Conservation (phyloP, 2,329 filamentous ascomycete genomes). For the Calonectria leucothoes region DNA sequence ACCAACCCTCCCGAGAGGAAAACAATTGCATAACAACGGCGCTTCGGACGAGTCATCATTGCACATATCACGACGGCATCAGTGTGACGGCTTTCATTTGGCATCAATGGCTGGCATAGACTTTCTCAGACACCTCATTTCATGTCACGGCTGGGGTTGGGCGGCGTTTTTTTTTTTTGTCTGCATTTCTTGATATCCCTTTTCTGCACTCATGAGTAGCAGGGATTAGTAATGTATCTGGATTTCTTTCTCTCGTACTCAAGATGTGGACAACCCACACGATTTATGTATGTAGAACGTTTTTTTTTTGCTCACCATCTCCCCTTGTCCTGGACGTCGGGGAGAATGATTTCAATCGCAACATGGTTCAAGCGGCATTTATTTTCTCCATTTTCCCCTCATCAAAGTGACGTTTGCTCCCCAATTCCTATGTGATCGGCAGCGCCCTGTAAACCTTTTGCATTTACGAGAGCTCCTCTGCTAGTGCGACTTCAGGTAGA, state of each 20-base stretch:
- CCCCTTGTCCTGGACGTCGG: constrained; percentile 9
- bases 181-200: constrained; percentile 47
- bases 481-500: not conserved
- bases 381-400: not conserved
- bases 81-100: constrained; percentile 47
- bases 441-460: not conserved
- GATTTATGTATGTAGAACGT: constrained; percentile 40
- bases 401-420: not conserved
- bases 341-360: constrained; percentile 12
- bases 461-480: not conserved
- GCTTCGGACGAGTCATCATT: constrained; percentile 36
- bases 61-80: constrained; percentile 48
- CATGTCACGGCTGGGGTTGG: constrained; percentile 43
- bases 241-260: constrained; percentile 18
- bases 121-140: constrained; percentile 43
- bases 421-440: not conserved
- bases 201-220: constrained; percentile 36
- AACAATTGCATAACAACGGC: constrained; percentile 41
- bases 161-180: constrained; percentile 46
- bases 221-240: constrained; percentile 37
- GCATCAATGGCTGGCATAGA: constrained; percentile 53
- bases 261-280: constrained; percentile 29
- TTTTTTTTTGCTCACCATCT: constrained; percentile 11
- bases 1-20: constrained; percentile 19
- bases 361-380: constrained; percentile 10